A percentile compares a stretch with the other conserved stretches of the same genome.
phyloP scores from a whole-genome alignment of 2,329 filamentous ascomycete species.

The Bipolaris cookei region DNA sequence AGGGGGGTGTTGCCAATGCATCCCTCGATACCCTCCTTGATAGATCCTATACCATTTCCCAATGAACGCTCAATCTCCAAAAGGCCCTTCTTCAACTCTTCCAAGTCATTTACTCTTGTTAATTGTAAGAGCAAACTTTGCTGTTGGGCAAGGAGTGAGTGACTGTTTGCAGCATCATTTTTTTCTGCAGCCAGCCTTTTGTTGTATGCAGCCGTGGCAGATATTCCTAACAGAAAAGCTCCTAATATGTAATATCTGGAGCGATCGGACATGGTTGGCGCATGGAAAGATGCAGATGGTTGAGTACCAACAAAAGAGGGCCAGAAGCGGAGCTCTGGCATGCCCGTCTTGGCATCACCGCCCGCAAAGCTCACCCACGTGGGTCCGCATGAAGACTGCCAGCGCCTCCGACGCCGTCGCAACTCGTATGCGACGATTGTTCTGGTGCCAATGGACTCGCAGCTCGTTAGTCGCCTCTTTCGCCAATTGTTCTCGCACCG shows the following conservation, averaged over 20 bases:
- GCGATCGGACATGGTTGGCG: slow-evolving; percentile 41
- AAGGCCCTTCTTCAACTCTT: slow-evolving; percentile 34
- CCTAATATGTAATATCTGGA: slow-evolving; percentile 66
- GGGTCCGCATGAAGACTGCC: slow-evolving; percentile 25
- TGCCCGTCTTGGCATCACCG: slow-evolving; percentile 36
- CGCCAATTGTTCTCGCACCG: slow-evolving; percentile 82
- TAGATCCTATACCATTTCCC: slow-evolving; percentile 39
- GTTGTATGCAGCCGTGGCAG: slow-evolving; percentile 61
- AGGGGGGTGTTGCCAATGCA: slow-evolving; percentile 94
- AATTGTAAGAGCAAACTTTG: slow-evolving; percentile 28
- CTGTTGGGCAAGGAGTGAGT: slow-evolving; percentile 29
- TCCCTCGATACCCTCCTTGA: slow-evolving; percentile 83
- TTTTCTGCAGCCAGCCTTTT: slow-evolving; percentile 29
- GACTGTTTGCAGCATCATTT: slow-evolving; percentile 14
- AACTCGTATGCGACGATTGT: slow-evolving; percentile 12
- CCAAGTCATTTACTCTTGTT: slow-evolving; percentile 34
- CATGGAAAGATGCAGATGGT: neutral
- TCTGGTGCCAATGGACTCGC: slow-evolving; percentile 74
- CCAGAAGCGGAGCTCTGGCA: slow-evolving; percentile 30
- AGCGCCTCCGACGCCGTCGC: slow-evolving; percentile 24
- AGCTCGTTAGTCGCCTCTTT: slow-evolving; percentile 77
- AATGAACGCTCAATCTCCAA: slow-evolving; percentile 25
- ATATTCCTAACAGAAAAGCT: slow-evolving; percentile 78
- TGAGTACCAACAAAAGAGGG: slow-evolving; percentile 9
- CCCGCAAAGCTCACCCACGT: slow-evolving; percentile 35